phyloP scores from a whole-genome alignment of 176 grass and related monocot species.

The Areca catechu region DNA sequence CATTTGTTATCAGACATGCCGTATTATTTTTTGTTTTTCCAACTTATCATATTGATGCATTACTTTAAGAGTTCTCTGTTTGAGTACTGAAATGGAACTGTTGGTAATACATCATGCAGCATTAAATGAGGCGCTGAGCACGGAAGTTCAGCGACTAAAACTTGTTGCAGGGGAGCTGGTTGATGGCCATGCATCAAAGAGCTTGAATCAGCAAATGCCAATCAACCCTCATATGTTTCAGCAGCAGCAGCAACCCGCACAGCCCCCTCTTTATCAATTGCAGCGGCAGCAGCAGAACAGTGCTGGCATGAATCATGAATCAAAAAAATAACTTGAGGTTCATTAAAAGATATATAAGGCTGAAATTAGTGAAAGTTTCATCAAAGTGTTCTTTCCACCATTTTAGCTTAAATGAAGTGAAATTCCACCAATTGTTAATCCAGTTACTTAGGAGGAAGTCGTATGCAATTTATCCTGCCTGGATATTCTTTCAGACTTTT shows the following conservation, averaged over 20 bases:
- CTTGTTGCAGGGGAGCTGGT: conserved; percentile 36
- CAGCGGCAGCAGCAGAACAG: conserved; percentile 44
- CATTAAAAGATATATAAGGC: too few relatives aligned
- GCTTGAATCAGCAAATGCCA: conserved; percentile 41
- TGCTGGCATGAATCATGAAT: conserved; percentile 22
- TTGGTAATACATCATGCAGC: conserved; percentile 28
- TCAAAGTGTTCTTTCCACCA: too few relatives aligned
- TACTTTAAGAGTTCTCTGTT: neutral
- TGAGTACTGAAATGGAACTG: neutral
- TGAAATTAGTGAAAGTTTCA: too few relatives aligned
- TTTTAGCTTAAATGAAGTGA: too few relatives aligned
- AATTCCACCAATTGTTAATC: too few relatives aligned
- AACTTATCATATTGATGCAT: too few relatives aligned
- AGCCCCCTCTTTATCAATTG: conserved; percentile 58
- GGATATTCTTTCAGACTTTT: neutral
- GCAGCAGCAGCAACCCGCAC: conserved; percentile 43
- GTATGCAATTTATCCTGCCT: too few relatives aligned
- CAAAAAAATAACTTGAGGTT: conserved; percentile 20
- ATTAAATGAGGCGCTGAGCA: conserved; percentile 72
- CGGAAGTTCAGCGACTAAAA: conserved; percentile 86
- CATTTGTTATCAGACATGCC: too few relatives aligned
- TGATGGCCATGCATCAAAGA: conserved; percentile 40
- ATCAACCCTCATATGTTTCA: conserved; percentile 44
- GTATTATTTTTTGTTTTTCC: too few relatives aligned
- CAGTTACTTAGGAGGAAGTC: too few relatives aligned